Evolutionary conservation across 2,329 filamentous ascomycete species (phyloP).

Genomic region (Colletotrichum tanaceti): DNA sequence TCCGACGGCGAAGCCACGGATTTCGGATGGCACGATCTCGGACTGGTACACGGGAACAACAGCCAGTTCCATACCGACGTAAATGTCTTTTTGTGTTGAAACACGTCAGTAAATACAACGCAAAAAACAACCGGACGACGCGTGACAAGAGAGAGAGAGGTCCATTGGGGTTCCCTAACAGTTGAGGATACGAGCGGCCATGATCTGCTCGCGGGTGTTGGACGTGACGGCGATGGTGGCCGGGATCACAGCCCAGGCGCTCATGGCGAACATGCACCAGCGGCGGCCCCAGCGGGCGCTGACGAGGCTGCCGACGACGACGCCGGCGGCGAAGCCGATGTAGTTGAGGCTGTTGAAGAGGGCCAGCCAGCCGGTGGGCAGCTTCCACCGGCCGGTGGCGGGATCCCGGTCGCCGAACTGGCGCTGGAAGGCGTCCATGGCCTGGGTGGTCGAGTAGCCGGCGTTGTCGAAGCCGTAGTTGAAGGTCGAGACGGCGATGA

Average conservation of each 20-base stretch:
- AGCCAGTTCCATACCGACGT: constrained; percentile 55
- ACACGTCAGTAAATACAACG: constrained; percentile 3
- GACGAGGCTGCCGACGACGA: constrained; percentile 44
- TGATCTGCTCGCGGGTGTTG: constrained; percentile 47
- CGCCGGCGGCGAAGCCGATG: constrained; percentile 49
- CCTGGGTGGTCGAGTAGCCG: constrained; percentile 50
- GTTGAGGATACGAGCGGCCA: constrained; percentile 52
- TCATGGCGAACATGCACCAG: constrained; percentile 53
- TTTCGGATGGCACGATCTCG: constrained; percentile 48
- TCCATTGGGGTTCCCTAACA: constrained; percentile 40
- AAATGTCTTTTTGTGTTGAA: constrained; percentile 45
- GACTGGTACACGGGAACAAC: constrained; percentile 53
- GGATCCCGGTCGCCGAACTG: constrained; percentile 49
- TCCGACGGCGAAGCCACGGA: constrained; percentile 50
- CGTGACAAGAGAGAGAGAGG: too few species aligned
- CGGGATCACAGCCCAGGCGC: constrained; percentile 49
- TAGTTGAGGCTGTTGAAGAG: constrained; percentile 52
- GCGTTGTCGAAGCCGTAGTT: constrained; percentile 56
- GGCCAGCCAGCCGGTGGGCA: constrained; percentile 50
- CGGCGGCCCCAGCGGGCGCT: constrained; percentile 49
- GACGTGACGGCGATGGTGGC: constrained; percentile 51
- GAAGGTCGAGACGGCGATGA: constrained; percentile 52
- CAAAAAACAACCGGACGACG: background rate
- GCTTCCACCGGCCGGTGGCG: constrained; percentile 41
- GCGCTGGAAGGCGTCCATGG: constrained; percentile 51